Base-by-base conservation (phyloP, 257 asterid genomes). In the Cynanchum wilfordii region DNA sequence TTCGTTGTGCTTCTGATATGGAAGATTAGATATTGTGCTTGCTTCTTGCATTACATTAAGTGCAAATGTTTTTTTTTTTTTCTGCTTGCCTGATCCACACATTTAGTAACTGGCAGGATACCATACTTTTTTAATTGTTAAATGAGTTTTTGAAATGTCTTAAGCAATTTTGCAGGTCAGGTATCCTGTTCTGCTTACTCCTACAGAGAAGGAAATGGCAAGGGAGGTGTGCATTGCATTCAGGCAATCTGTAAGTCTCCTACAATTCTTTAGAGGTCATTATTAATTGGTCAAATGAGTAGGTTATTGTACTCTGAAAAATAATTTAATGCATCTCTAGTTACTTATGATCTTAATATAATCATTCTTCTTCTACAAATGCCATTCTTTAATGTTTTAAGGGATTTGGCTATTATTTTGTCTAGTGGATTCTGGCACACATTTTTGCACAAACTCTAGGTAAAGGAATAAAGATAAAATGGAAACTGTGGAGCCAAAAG, bases 111-210 rank as follows among this genome's bases (percentile, higher is more conserved):
- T 74, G 68, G 44, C 67, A n/a, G 44, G 12, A 13, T 50, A 22
- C 29, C 24, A 7, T 2, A 16, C 33, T 10, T 22, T 56, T 10
- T 56, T 10, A n/a, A 9, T 12, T 56, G 16, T 25, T 47, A 8
- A 30, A 38, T 64, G 27, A 1, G 7, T 69, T 58, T 70, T 10
- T 4, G 79, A 56, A 66, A 59, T 30, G 51, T 27, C 58, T 73
- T 57, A 50, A 63, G 69, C 42, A 49, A 70, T 75, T 40, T 83
- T 78, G 68, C 97, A 92, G 99, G 98, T 94, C 51, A 84, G 99
- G 56, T 94, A 94, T 86, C 99, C 99, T 69, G 99, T 94, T 83
- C 84, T 94, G 73, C 99, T 94, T 74, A 94, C 99, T 72, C 99
- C 98, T 75, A 27, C 87, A 25, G 99, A 94, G 84, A 94, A 94